Evolutionary conservation across 768 basidiomycete species (phyloP), one percentile per base, ranked within the genome.

Genomic region (Tylopilus felleus): DNA sequence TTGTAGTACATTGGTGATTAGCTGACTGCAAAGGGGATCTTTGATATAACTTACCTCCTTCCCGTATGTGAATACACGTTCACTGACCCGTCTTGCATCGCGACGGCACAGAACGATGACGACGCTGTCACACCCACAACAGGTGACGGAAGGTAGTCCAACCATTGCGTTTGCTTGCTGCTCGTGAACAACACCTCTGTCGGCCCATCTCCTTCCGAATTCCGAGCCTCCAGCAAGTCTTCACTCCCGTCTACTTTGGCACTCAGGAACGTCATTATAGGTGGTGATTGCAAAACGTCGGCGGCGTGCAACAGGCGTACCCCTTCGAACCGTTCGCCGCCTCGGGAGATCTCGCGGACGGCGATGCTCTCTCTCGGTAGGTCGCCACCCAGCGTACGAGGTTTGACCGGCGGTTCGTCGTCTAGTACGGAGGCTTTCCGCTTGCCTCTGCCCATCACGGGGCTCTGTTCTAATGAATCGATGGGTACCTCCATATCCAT

Each of bases 1-100:
- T 97, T 47, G 35, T 8, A 25, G 19, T 14, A 16, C 13, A n/a
- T 47, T 39, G 16, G 9, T 43, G 1, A 53, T 65, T 9, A 60
- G 49, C 23, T 38, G 21, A 28, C 1, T 4, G 8, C n/a, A 17
- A 2, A 7, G 8, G 1, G 8, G 14, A 21, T 47, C 16, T 16
- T 48, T 22, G 21, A 58, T 48, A 47, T 35, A 16, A 59, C 82
- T 52, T 59, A 93, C 95, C 88, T 81, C 68, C 94, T 74, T 5
- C 96, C 96, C 0, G 85, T 85, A 44, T 80, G 80, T 4, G 93
- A 89, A 71, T 98, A 98, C 10, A 96, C 82, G 57, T 79, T 81
- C n/a, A 98, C 73, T 4, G 78, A 79, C 0, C 90, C 91, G 67
- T 97, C 93, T 57, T 86, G 80, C 73, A 82, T 79, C 0, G 84